These are phyloP conservation scores for Cyclotella atomus DNA, from an alignment of 108 stramenopile species.

Conservation along the genomic window DNA sequence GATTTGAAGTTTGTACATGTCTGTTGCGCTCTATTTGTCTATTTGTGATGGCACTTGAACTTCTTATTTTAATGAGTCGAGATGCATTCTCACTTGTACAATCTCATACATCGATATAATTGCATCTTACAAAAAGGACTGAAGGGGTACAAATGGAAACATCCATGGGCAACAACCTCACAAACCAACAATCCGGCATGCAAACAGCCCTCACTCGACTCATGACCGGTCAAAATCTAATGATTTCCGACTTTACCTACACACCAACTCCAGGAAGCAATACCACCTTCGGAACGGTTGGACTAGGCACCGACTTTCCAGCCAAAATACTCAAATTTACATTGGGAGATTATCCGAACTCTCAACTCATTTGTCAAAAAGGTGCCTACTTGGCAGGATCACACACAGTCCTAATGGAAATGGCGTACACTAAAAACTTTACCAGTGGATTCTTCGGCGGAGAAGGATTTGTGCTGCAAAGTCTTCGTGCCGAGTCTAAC, in stretches of 20 bases:
- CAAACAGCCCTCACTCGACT: constrained; percentile 55
- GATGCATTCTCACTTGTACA: no score
- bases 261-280: background rate
- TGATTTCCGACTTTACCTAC: constrained; percentile 89
- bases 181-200: background rate
- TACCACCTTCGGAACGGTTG: constrained; percentile 70
- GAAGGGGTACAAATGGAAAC: constrained; percentile 90
- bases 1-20: no score
- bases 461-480: constrained; percentile 92
- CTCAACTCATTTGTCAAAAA: constrained; percentile 90
- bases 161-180: constrained; percentile 70
- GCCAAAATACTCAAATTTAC: constrained; percentile 85
- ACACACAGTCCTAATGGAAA: constrained; percentile 78
- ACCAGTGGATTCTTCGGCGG: constrained; percentile 92
- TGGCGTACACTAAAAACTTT: constrained; percentile 87
- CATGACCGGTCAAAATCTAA: constrained; percentile 93
- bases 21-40: no score
- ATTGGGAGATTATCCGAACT: constrained; percentile 73
- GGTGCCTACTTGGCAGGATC: constrained; percentile 87
- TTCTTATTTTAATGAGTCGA: no score
- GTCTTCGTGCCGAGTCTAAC: constrained; percentile 51
- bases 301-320: constrained; percentile 92
- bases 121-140: constrained; percentile 63
- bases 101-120: no score
- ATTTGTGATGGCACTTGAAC: no score